Evolutionary conservation across 257 asterid species (phyloP).

Genomic region (Nicotiana tomentosiformis): DNA sequence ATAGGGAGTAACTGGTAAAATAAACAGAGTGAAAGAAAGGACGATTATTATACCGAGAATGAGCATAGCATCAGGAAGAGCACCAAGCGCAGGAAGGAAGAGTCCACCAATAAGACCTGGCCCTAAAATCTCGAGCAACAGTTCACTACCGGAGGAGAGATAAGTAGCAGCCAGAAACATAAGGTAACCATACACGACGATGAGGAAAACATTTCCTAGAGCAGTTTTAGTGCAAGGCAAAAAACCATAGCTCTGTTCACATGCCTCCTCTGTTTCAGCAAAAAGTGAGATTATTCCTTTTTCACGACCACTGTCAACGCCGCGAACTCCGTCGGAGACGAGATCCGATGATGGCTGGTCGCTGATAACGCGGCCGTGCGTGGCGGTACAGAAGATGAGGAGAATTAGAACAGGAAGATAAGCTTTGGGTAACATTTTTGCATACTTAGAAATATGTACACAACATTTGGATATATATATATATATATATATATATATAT

Average conservation of each 20-base stretch:
- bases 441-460: not conserved
- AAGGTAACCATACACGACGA: slow-evolving; percentile 69
- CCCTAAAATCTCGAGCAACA: slow-evolving; percentile 80
- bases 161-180: slow-evolving; percentile 79
- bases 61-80: slow-evolving; percentile 95
- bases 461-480: not conserved
- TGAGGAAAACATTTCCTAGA: slow-evolving; percentile 63
- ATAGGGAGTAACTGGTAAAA: not conserved
- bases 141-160: slow-evolving; percentile 75
- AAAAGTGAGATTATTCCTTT: slow-evolving; percentile 25
- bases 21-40: not conserved
- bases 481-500: too few species aligned
- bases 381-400: slow-evolving; percentile 36
- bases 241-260: slow-evolving; percentile 87
- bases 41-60: slow-evolving; percentile 47
- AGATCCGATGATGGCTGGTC: slow-evolving; percentile 42
- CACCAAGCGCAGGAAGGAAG: slow-evolving; percentile 81
- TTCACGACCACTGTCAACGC: not conserved
- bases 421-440: not conserved
- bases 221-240: slow-evolving; percentile 76
- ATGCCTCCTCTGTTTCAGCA: slow-evolving; percentile 42
- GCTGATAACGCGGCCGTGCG: slow-evolving; percentile 38
- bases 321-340: slow-evolving; percentile 36
- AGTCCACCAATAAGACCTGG: slow-evolving; percentile 91
- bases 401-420: slow-evolving; percentile 19